These are phyloP conservation scores for Albizia julibrissin DNA, from an alignment of 306 rosid species.

Conservation along the genomic window DNA sequence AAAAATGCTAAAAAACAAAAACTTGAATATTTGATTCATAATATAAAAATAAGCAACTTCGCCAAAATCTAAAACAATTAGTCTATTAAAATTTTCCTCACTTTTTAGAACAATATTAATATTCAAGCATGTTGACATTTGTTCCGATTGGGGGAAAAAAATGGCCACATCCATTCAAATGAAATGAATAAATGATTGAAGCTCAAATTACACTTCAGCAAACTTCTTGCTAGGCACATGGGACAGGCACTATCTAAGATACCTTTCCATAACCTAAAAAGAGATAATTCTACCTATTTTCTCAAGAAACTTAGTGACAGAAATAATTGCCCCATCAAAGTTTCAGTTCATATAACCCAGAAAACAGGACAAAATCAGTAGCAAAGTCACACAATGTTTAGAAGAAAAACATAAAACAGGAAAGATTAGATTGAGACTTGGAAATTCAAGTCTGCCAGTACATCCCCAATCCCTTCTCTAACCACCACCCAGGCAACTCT, in stretches of 20 bases:
- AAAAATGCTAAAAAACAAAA: not conserved
- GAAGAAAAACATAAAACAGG: not conserved
- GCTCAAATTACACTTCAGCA: not conserved
- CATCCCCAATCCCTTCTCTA: not conserved
- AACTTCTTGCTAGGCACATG: not conserved
- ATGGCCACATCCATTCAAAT: not conserved
- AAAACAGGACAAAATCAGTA: not conserved
- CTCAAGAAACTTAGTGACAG: not conserved
- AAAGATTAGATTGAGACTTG: not conserved
- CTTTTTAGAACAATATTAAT: not conserved
- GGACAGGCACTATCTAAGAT: not conserved
- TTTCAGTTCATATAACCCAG: not conserved
- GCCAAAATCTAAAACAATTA: not conserved
- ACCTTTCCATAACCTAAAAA: not conserved
- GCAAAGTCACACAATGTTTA: not conserved
- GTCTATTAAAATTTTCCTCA: not conserved
- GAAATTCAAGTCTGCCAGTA: not conserved
- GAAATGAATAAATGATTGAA: not conserved
- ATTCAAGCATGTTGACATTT: not conserved
- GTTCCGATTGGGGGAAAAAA: not conserved
- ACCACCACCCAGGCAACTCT: not conserved
- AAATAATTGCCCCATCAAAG: not conserved
- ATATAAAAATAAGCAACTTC: conserved; percentile 6
- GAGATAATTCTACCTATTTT: not conserved
- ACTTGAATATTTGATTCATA: not conserved